A percentile compares a stretch with the other conserved stretches of the same genome.
These are phyloP conservation scores for Phytophthora pluvialis DNA, from an alignment of 352 stramenopile species.

Conservation along the genomic window DNA sequence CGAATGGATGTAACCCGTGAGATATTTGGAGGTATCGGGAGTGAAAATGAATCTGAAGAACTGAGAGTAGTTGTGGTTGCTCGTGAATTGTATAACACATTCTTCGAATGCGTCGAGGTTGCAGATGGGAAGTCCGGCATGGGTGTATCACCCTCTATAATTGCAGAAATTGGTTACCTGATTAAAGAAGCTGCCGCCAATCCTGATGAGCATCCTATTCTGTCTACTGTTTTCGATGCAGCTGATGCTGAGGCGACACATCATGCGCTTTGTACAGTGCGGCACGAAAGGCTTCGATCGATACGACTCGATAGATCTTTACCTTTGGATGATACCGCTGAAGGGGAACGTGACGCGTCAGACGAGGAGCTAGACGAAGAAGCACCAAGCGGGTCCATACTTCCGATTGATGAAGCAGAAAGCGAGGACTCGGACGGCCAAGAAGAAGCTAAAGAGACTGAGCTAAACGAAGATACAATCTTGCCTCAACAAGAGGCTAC, in stretches of 20 bases:
- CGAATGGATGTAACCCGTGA: constrained; percentile 25
- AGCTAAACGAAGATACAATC: background rate
- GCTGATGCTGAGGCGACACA: constrained; percentile 65
- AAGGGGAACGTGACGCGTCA: constrained; percentile 12
- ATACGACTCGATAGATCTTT: background rate
- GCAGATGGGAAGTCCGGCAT: constrained; percentile 1
- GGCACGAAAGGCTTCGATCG: constrained; percentile 3
- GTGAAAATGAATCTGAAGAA: background rate
- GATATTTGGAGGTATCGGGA: constrained; percentile 7
- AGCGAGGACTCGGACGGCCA: constrained; percentile 51
- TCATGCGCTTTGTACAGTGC: constrained; percentile 33
- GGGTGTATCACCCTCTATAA: constrained; percentile 32
- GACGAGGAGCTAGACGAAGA: constrained; percentile 37
- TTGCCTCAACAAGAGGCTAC: background rate
- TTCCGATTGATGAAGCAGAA: constrained; percentile 17
- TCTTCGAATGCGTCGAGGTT: constrained; percentile 12
- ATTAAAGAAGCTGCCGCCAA: constrained; percentile 15
- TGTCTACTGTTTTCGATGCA: constrained; percentile 55
- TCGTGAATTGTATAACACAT: constrained; percentile 24
- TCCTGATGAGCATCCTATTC: constrained; percentile 10
- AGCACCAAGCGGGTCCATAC: background rate
- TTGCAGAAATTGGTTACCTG: constrained; percentile 39
- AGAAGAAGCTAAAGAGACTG: background rate
- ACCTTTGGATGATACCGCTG: background rate
- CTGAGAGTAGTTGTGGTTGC: constrained; percentile 18